Conservation (phyloP, 352 stramenopile species). For the Globisporangium mamillatum region DNA sequence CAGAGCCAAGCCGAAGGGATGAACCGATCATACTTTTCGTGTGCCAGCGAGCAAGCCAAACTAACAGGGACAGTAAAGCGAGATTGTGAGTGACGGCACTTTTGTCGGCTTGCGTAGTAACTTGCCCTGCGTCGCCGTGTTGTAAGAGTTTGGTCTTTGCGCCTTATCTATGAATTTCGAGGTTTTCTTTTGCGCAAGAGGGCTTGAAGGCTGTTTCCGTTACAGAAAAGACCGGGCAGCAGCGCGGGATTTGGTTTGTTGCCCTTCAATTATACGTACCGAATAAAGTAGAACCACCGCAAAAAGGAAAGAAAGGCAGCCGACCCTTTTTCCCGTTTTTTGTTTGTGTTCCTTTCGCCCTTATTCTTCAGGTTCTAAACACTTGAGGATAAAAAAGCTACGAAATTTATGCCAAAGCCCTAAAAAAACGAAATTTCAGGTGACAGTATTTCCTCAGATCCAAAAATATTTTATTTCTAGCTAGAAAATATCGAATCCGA, state of each 20-base stretch:
- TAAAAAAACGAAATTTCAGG: too few relatives aligned
- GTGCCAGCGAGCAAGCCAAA: too few relatives aligned
- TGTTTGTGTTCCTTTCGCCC: background rate
- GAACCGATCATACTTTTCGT: too few relatives aligned
- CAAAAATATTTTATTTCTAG: too few relatives aligned
- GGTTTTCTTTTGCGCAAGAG: background rate
- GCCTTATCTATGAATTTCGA: background rate
- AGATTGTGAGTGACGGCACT: background rate
- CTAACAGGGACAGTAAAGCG: too few relatives aligned
- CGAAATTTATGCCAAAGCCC: too few relatives aligned
- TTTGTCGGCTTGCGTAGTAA: background rate
- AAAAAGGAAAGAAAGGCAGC: background rate
- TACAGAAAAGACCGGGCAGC: background rate
- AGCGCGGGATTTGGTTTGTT: background rate
- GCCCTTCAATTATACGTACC: slow-evolving; percentile 13
- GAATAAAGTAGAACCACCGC: background rate
- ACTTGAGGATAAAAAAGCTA: background rate
- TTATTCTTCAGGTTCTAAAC: background rate
- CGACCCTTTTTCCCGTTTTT: background rate
- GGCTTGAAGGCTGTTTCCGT: background rate
- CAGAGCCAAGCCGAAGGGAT: too few relatives aligned
- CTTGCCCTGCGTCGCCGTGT: background rate
- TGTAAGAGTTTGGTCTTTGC: background rate
- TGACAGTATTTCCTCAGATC: too few relatives aligned
- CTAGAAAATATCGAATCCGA: too few relatives aligned